Conservation (phyloP, 2,329 filamentous ascomycete species). For the Plectosphaerella cucumerina region DNA sequence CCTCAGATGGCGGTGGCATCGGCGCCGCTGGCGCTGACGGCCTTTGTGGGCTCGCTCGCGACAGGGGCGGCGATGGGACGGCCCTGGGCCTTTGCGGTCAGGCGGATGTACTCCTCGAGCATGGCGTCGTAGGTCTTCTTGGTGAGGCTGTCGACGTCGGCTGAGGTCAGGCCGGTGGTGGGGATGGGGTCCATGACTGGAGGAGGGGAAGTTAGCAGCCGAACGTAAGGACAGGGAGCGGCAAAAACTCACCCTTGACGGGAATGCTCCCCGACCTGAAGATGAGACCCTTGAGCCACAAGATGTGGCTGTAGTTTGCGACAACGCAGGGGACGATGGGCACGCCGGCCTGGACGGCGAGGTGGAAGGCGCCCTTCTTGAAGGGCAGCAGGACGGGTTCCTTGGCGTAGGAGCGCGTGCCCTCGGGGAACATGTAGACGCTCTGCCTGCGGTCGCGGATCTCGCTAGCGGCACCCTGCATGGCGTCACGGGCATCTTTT, state of each 20-base stretch:
- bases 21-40: background rate
- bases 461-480: slow-evolving; percentile 75
- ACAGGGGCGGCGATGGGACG: slow-evolving; percentile 12
- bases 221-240: background rate
- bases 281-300: slow-evolving; percentile 58
- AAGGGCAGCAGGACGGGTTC: slow-evolving; percentile 85
- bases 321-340: slow-evolving; percentile 84
- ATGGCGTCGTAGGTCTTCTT: slow-evolving; percentile 68
- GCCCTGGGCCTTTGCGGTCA: slow-evolving; percentile 49
- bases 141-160: slow-evolving; percentile 74
- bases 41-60: background rate
- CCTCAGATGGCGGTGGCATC: background rate
- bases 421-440: slow-evolving; percentile 88
- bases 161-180: slow-evolving; percentile 66
- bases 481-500: slow-evolving; percentile 77
- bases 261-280: slow-evolving; percentile 70
- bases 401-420: slow-evolving; percentile 83
- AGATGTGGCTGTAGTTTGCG: slow-evolving; percentile 73
- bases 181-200: slow-evolving; percentile 76
- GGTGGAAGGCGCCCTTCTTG: slow-evolving; percentile 97
- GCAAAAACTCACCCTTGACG: slow-evolving; percentile 58
- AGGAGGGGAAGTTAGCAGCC: background rate
- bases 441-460: slow-evolving; percentile 71
- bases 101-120: slow-evolving; percentile 58
- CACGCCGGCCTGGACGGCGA: slow-evolving; percentile 89